These are phyloP conservation scores for Scheffersomyces stambukii DNA, from an alignment of 1,139 yeast genomes.

Conservation along the genomic window DNA sequence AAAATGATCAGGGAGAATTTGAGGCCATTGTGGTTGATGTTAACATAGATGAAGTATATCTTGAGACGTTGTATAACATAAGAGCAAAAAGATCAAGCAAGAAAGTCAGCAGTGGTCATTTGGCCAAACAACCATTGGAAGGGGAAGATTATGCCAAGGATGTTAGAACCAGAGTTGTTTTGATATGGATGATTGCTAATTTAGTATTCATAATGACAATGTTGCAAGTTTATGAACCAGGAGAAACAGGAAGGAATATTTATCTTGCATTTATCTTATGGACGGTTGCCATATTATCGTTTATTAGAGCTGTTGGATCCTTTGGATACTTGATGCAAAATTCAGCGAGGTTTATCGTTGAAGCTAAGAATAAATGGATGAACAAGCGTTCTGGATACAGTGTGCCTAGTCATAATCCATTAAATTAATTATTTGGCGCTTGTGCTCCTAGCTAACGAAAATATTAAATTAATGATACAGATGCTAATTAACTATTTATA, in stretches of 20 bases:
- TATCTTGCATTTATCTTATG: constrained; percentile 83
- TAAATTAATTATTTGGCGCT: too few species aligned
- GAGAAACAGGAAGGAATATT: constrained; percentile 53
- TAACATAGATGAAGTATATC: constrained; percentile 84
- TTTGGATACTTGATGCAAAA: constrained; percentile 53
- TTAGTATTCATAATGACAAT: constrained; percentile 79
- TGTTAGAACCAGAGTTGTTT: constrained; percentile 90
- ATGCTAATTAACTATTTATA: too few species aligned
- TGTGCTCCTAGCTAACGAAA: too few species aligned
- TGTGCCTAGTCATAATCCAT: constrained; percentile 29
- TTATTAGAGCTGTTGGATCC: constrained; percentile 78
- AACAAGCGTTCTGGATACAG: constrained; percentile 38
- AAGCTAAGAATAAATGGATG: constrained; percentile 39
- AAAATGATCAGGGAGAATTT: constrained; percentile 57
- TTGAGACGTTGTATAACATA: constrained; percentile 69
- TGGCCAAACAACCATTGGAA: constrained; percentile 37
- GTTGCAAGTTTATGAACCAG: constrained; percentile 72
- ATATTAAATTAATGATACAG: too few species aligned
- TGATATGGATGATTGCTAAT: constrained; percentile 83
- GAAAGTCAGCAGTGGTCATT: constrained; percentile 48
- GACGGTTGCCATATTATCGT: constrained; percentile 82
- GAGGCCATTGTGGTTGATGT: constrained; percentile 89
- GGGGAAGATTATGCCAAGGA: constrained; percentile 92
- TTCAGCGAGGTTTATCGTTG: constrained; percentile 38
- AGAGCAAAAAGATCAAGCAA: constrained; percentile 65